phyloP scores from a whole-genome alignment of 306 rosid genomes.

The Sicyos edulis region DNA sequence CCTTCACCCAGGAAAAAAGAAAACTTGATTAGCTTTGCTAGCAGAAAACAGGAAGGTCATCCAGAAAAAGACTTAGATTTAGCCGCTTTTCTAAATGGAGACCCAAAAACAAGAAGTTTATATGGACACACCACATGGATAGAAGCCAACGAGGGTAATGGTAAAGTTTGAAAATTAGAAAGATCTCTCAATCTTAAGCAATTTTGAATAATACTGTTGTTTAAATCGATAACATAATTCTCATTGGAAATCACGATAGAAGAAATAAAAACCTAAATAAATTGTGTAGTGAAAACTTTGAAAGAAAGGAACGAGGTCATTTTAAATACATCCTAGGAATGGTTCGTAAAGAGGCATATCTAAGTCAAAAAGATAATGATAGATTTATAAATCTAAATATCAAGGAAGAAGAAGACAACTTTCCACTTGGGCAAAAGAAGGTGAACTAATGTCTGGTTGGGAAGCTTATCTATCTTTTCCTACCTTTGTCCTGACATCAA shows the following conservation, averaged over 20 bases:
- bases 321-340: background rate
- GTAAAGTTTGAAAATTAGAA: background rate
- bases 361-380: background rate
- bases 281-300: background rate
- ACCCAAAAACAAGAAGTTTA: background rate
- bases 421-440: background rate
- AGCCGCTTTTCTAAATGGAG: background rate
- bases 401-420: background rate
- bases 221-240: slow-evolving; percentile 3
- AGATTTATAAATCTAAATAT: background rate
- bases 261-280: background rate
- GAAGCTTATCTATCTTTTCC: background rate
- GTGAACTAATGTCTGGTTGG: no score
- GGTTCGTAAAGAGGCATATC: background rate
- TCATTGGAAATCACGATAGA: background rate
- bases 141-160: background rate
- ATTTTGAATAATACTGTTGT: background rate
- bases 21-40: slow-evolving; percentile 12
- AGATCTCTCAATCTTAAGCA: background rate
- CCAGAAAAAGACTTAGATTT: background rate
- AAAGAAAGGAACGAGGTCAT: background rate
- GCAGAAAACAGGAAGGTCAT: slow-evolving; percentile 2
- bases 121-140: background rate
- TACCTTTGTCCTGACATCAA: background rate
- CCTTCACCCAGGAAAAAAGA: slow-evolving; percentile 49